Conservation (phyloP, 306 rosid species). For the Inga laurina region DNA sequence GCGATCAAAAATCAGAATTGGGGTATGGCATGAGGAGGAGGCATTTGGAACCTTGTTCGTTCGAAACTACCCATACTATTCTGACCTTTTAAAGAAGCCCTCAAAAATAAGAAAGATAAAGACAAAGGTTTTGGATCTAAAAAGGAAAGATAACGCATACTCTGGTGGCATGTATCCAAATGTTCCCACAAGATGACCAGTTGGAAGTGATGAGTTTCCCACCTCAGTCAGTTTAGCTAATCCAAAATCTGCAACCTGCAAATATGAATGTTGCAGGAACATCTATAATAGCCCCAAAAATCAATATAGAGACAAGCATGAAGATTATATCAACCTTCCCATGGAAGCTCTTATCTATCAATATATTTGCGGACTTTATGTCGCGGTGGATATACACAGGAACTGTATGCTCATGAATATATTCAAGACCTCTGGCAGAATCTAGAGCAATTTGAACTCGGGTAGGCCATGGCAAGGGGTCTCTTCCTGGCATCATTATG, state of each 20-base stretch:
- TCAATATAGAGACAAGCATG: background rate
- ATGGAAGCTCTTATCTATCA: background rate
- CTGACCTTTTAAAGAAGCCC: background rate
- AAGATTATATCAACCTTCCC: background rate
- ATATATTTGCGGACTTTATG: background rate
- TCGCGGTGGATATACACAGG: background rate
- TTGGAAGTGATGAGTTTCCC: background rate
- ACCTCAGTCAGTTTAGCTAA: background rate
- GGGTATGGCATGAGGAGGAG: background rate
- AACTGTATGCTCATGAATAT: background rate
- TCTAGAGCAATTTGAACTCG: background rate
- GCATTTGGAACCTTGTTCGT: background rate
- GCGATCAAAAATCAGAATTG: background rate
- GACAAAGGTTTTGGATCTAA: background rate
- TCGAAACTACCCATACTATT: no score
- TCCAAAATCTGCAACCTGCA: background rate
- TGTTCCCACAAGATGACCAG: background rate
- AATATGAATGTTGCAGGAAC: background rate
- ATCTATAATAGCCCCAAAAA: background rate
- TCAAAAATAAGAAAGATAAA: background rate
- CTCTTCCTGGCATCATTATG: background rate
- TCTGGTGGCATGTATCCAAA: background rate
- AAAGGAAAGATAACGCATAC: background rate
- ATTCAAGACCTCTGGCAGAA: background rate
- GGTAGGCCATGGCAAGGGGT: background rate